Evolutionary conservation across 2,329 filamentous ascomycete genomes (phyloP), one percentile per base, ranked within the genome.

Genomic region (Cladosporium colombiae): DNA sequence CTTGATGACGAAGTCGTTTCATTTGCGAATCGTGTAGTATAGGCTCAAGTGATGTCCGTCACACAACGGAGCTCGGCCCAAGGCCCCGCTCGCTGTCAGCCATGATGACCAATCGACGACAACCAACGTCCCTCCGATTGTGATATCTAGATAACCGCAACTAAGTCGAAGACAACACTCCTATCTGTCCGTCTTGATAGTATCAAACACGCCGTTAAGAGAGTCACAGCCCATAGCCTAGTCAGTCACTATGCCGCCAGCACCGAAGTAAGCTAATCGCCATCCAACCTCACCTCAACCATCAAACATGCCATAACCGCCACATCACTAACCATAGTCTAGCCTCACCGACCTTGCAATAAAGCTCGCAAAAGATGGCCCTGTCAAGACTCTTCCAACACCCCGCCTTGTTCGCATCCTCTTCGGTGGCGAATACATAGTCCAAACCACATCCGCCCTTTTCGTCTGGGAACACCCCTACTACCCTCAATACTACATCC

Each of bases 401-500:
- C 69, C 70, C 3, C 72, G 77, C 27, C 68, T 73, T 11, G 69
- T 79, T 35, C 72, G 76, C 49, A 62, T 75, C 40, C 70, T 78
- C 27, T 73, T 74, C 71, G 72, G 72, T 63, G 73, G 73, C 62
- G 52, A 57, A 23, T 78, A 75, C 70, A 74, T 79, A 53, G 67
- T 74, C 66, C 70, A 74, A 50, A 78, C 76, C 11, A 78, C 74
- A 13, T 57, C 66, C 25, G 75, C 77, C 16, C 37, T 69, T 18
- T 75, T 74, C 66, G 76, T 79, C 21, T 79, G 77, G 77, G 77
- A 79, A 69, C 82, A 85, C 66, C 76, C 79, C 1, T 79, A 74
- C 64, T 85, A 83, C 70, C 83, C 82, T 1, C 78, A 84, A 29
- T 80, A 74, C 68, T 77, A 77, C 70, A 58, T 77, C 10, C 74